Evolutionary conservation across 108 stramenopile genomes (phyloP).

Genomic region (Asterionellopsis glacialis): DNA sequence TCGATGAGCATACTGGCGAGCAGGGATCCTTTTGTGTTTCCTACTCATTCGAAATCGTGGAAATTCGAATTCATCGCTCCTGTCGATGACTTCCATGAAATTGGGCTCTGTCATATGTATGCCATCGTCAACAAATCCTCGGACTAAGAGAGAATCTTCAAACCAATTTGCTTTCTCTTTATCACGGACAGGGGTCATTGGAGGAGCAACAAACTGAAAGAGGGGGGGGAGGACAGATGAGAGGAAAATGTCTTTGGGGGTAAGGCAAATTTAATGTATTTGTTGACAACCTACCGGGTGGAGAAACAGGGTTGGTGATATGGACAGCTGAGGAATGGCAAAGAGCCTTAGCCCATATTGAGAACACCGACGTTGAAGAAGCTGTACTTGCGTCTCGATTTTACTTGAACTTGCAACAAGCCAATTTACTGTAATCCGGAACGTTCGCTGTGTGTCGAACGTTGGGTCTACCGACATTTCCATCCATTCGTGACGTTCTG

Average conservation of each 20-base stretch:
- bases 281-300: constrained; percentile 43
- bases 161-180: constrained; percentile 34
- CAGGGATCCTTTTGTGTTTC: constrained; percentile 35
- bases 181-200: constrained; percentile 39
- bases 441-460: constrained; percentile 70
- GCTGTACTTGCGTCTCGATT: constrained; percentile 79
- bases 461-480: constrained; percentile 64
- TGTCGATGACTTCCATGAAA: constrained; percentile 42
- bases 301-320: constrained; percentile 51
- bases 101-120: constrained; percentile 58
- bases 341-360: constrained; percentile 77
- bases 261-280: neutral
- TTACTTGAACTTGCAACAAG: constrained; percentile 79
- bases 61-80: constrained; percentile 58
- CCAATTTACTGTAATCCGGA: constrained; percentile 84
- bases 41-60: constrained; percentile 35
- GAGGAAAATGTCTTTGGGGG: neutral
- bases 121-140: constrained; percentile 81
- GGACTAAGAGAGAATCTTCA: constrained; percentile 36
- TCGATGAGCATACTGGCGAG: constrained; percentile 74
- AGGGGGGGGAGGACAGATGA: neutral
- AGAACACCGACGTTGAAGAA: constrained; percentile 66
- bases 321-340: constrained; percentile 54
- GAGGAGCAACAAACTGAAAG: constrained; percentile 53
- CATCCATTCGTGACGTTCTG: constrained; percentile 84